Evolutionary conservation across 805 yeast genomes (phyloP).

Genomic region (Saccharomycopsis synnaedendra): DNA sequence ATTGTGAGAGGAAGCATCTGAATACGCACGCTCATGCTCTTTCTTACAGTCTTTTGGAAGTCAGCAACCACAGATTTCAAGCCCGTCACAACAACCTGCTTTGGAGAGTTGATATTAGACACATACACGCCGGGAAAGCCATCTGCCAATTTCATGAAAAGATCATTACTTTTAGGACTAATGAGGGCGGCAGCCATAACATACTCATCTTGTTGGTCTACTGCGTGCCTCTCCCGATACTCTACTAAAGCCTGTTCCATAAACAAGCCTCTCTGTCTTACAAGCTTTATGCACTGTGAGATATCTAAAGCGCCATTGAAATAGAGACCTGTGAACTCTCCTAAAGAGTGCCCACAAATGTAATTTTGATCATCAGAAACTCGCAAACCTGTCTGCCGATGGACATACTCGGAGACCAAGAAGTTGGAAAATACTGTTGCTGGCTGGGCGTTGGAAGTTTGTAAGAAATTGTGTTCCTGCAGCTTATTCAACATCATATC

Average conservation of each 20-base stretch:
- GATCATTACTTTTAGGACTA: background rate
- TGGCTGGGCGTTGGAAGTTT: constrained; percentile 13
- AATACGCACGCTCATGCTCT: background rate
- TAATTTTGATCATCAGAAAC: constrained; percentile 2
- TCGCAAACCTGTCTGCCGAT: background rate
- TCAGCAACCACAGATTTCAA: background rate
- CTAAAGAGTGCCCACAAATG: constrained; percentile 15
- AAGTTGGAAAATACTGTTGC: constrained; percentile 10
- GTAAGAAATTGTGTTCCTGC: background rate
- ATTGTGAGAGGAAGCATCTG: constrained; percentile 9
- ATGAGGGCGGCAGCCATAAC: constrained; percentile 8
- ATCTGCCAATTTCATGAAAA: constrained; percentile 1
- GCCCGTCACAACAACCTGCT: constrained; percentile 13
- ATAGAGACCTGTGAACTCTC: constrained; percentile 13
- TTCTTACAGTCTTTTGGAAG: background rate
- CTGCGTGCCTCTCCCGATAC: background rate
- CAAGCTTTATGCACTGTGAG: constrained; percentile 3
- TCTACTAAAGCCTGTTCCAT: constrained; percentile 10
- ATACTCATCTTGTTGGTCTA: constrained; percentile 1
- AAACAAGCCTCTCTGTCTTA: constrained; percentile 8
- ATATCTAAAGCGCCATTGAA: constrained; percentile 6
- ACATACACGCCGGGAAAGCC: constrained; percentile 1
- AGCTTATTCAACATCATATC: background rate
- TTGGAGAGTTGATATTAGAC: constrained; percentile 12
- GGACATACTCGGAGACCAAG: constrained; percentile 4